Conservation (phyloP, 805 yeast species). For the Starmera quercuum region DNA sequence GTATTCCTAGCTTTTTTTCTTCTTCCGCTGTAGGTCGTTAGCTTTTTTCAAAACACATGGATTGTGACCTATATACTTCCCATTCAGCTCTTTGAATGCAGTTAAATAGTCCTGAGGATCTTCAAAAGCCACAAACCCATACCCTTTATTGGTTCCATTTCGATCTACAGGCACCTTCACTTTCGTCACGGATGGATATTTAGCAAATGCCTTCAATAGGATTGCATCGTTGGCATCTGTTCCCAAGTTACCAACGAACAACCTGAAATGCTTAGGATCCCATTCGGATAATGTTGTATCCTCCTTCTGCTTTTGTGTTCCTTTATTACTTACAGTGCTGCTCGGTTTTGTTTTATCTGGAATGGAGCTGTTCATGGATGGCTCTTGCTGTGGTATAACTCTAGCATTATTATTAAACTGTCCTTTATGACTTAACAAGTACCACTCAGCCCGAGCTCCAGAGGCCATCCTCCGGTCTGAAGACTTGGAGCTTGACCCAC, state of each 20-base stretch:
- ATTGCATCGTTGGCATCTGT: conserved; percentile 55
- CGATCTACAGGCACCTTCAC: conserved; percentile 53
- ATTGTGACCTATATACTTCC: conserved; percentile 66
- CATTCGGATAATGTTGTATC: conserved; percentile 45
- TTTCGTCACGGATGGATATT: conserved; percentile 46
- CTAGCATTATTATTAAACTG: conserved; percentile 1
- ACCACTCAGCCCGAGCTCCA: conserved; percentile 37
- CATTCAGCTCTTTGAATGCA: conserved; percentile 72
- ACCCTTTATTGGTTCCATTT: conserved; percentile 45
- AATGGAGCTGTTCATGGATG: neutral
- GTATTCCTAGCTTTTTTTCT: no score
- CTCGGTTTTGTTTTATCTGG: conserved; percentile 1
- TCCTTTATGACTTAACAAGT: conserved; percentile 25
- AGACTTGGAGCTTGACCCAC: conserved; percentile 19
- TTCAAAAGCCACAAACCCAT: conserved; percentile 65
- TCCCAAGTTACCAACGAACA: conserved; percentile 72
- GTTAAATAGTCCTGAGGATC: conserved; percentile 58
- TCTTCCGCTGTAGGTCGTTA: conserved; percentile 20
- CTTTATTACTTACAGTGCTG: conserved; percentile 1
- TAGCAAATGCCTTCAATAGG: conserved; percentile 45
- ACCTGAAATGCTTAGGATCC: conserved; percentile 64
- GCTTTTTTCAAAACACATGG: conserved; percentile 68
- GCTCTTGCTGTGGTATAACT: neutral
- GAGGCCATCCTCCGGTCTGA: conserved; percentile 52
- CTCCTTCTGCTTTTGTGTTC: conserved; percentile 11